Conservation (phyloP, 257 asterid genomes). For the Primulina tabacum region DNA sequence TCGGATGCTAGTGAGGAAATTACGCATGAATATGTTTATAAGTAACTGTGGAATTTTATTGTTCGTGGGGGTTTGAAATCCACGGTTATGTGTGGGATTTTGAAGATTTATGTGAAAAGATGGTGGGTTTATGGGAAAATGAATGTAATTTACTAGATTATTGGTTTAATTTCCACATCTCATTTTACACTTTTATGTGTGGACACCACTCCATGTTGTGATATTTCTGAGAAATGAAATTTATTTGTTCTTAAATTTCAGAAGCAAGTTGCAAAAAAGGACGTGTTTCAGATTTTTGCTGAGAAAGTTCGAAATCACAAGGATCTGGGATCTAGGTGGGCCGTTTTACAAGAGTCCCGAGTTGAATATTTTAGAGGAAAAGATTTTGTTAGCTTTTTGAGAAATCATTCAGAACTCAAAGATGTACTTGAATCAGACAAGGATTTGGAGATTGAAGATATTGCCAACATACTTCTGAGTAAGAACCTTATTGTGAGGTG, state of each 20-base stretch:
- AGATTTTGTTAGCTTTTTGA: slow-evolving; percentile 77
- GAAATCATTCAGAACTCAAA: slow-evolving; percentile 73
- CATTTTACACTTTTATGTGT: background rate
- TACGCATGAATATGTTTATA: slow-evolving; percentile 12
- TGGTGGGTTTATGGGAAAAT: slow-evolving; percentile 13
- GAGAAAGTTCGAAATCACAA: slow-evolving; percentile 97
- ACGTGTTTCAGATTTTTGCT: slow-evolving; percentile 79
- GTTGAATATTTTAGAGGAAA: slow-evolving; percentile 97
- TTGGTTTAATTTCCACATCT: background rate
- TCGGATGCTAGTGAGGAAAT: slow-evolving; percentile 24
- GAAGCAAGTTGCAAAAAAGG: slow-evolving; percentile 80
- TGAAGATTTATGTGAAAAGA: slow-evolving; percentile 1
- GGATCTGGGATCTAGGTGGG: slow-evolving; percentile 97
- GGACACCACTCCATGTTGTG: background rate
- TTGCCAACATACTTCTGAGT: slow-evolving; percentile 67
- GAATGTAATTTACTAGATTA: background rate
- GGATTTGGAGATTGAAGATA: slow-evolving; percentile 71
- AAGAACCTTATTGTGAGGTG: slow-evolving; percentile 88
- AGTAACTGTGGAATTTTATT: slow-evolving; percentile 13
- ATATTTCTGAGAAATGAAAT: slow-evolving; percentile 13
- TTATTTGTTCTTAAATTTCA: slow-evolving; percentile 41
- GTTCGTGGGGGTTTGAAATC: background rate
- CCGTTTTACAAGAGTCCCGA: slow-evolving; percentile 94
- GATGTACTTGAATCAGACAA: slow-evolving; percentile 74
- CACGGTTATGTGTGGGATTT: slow-evolving; percentile 7